Conservation (phyloP, 2,329 filamentous ascomycete species). For the Mycosphaerella sp. region DNA sequence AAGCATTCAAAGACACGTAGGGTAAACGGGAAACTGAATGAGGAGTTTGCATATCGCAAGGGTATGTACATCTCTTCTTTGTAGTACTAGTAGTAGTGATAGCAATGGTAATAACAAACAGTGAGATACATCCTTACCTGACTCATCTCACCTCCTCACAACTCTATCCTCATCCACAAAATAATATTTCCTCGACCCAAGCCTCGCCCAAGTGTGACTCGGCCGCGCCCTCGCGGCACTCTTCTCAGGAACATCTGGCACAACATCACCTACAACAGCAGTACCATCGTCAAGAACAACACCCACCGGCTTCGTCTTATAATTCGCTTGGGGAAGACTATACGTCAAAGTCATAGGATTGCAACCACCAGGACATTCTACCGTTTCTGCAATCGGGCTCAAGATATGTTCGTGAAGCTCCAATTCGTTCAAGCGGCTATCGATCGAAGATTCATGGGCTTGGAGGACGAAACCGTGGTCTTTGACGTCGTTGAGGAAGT, state of each 20-base stretch:
- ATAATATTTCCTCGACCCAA: constrained; percentile 10
- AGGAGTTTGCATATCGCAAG: too few species aligned
- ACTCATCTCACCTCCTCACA: constrained; percentile 1
- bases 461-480: constrained; percentile 6
- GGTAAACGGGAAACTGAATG: too few species aligned
- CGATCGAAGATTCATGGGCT: constrained; percentile 3
- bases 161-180: constrained; percentile 9
- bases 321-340: constrained; percentile 4
- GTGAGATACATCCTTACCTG: not conserved
- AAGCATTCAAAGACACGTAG: too few species aligned
- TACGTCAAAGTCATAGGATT: constrained; percentile 9
- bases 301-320: constrained; percentile 5
- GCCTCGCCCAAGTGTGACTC: constrained; percentile 3
- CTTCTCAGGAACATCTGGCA: not conserved
- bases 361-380: constrained; percentile 9
- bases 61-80: too few species aligned
- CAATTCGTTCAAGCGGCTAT: constrained; percentile 1
- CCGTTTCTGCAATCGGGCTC: constrained; percentile 7
- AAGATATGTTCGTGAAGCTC: constrained; percentile 10
- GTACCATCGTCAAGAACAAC: too few species aligned
- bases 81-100: not conserved
- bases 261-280: not conserved
- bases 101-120: not conserved
- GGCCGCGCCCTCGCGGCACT: not conserved
- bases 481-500: constrained; percentile 6